Conservation (phyloP, 2,329 filamentous ascomycete genomes). For the Ophiobolus disseminans region DNA sequence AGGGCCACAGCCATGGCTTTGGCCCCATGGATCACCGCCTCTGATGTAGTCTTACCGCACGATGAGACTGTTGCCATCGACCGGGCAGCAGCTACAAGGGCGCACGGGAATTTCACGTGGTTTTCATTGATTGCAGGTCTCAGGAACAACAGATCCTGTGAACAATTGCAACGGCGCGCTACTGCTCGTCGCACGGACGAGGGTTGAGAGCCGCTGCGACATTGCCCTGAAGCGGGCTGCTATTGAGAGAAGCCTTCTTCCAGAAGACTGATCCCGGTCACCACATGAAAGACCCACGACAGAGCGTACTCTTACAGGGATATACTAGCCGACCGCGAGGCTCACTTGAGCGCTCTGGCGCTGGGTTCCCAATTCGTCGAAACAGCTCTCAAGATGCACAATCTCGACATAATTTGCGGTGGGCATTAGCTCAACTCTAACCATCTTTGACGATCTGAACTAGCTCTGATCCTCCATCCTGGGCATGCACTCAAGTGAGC, state of each 20-base stretch:
- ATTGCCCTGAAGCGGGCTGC: constrained; percentile 5
- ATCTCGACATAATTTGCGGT: constrained; percentile 36
- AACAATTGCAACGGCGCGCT: not conserved
- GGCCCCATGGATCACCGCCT: constrained; percentile 32
- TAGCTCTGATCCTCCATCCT: constrained; percentile 25
- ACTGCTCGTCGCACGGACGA: not conserved
- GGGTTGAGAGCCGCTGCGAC: constrained; percentile 5
- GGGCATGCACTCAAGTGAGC: constrained; percentile 29
- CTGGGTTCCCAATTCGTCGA: too few species aligned
- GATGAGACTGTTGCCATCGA: not conserved
- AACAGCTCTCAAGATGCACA: too few species aligned
- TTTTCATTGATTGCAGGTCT: not conserved
- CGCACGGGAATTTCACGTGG: not conserved
- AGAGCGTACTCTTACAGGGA: constrained; percentile 36
- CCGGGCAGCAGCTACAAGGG: not conserved
- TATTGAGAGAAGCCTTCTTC: constrained; percentile 28
- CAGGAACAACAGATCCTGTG: not conserved
- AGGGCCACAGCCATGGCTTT: constrained; percentile 29
- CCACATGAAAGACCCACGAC: constrained; percentile 35
- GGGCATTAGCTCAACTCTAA: constrained; percentile 30
- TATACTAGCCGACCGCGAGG: constrained; percentile 39
- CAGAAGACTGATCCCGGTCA: constrained; percentile 31
- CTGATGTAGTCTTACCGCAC: constrained; percentile 37
- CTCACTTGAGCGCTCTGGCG: constrained; percentile 45
- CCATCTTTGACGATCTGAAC: constrained; percentile 25